A percentile compares a stretch with the other conserved stretches of the same genome.
These are phyloP conservation scores for Tubosaeta sp. DNA, from an alignment of 768 basidiomycete genomes.

Conservation along the genomic window DNA sequence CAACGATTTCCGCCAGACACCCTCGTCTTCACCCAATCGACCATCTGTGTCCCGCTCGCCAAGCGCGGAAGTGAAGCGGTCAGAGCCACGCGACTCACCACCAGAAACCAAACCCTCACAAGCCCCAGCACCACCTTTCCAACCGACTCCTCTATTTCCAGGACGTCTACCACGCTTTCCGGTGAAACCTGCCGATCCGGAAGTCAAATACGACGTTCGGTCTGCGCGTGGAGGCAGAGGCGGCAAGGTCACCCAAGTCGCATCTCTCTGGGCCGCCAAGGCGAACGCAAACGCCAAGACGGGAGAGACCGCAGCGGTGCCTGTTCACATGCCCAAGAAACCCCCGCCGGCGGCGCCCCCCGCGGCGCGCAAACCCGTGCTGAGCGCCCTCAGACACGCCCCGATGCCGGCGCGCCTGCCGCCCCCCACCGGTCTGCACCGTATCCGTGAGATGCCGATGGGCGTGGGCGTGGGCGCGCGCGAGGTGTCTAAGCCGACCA, in stretches of 20 bases:
- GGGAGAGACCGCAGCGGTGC: conserved; percentile 3
- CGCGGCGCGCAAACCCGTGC: conserved; percentile 8
- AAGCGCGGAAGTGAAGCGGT: conserved; percentile 9
- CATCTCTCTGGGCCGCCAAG: conserved; percentile 69
- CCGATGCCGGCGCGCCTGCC: conserved; percentile 3
- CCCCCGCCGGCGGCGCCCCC: conserved; percentile 2
- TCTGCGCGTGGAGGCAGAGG: conserved; percentile 77
- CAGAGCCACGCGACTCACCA: background rate
- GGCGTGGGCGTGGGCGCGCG: conserved; percentile 11
- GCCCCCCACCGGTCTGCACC: background rate
- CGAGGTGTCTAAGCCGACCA: conserved; percentile 37
- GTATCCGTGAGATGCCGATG: background rate
- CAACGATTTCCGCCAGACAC: conserved; percentile 15
- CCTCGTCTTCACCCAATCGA: conserved; percentile 1
- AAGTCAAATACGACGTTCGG: conserved; percentile 65
- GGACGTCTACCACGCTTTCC: conserved; percentile 33
- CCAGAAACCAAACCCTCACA: background rate
- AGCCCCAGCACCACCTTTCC: background rate
- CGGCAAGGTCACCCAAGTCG: conserved; percentile 68
- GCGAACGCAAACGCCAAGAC: conserved; percentile 16
- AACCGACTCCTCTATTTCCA: conserved; percentile 11
- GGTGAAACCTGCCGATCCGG: conserved; percentile 39
- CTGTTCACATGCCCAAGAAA: conserved; percentile 5
- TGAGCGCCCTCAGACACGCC: conserved; percentile 9
- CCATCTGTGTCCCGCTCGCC: conserved; percentile 10